Conservation (phyloP, 805 yeast species). For the Pichia nakasei region DNA sequence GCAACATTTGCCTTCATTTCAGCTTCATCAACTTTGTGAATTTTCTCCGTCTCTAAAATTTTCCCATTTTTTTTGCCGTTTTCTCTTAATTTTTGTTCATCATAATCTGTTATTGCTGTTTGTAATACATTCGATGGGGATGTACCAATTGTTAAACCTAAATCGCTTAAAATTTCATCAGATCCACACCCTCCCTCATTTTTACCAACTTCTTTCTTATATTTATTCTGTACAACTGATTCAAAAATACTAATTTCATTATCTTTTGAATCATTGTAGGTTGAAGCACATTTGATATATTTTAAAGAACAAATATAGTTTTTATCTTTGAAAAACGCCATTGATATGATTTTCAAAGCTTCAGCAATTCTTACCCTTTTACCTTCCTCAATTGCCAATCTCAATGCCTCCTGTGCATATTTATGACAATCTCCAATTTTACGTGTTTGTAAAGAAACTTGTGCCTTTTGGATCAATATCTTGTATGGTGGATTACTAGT, state of each 20-base stretch:
- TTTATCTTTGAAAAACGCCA: slow-evolving; percentile 38
- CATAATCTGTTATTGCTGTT: too few species aligned
- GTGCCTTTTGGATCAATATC: slow-evolving; percentile 42
- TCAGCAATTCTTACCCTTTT: slow-evolving; percentile 38
- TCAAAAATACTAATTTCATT: slow-evolving; percentile 41
- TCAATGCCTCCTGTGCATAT: slow-evolving; percentile 35
- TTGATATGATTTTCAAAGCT: slow-evolving; percentile 41
- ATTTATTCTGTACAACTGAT: slow-evolving; percentile 28
- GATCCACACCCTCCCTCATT: slow-evolving; percentile 6
- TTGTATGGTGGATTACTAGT: slow-evolving; percentile 37
- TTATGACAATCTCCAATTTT: slow-evolving; percentile 40
- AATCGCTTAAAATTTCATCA: too few species aligned
- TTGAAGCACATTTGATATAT: slow-evolving; percentile 34
- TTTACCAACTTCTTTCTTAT: slow-evolving; percentile 29
- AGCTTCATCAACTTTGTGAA: not conserved
- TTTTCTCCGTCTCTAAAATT: too few species aligned
- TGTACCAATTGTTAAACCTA: too few species aligned
- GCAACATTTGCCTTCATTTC: slow-evolving; percentile 8
- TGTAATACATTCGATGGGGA: too few species aligned
- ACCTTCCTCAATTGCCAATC: slow-evolving; percentile 37
- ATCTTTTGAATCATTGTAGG: slow-evolving; percentile 33
- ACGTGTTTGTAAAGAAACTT: slow-evolving; percentile 37
- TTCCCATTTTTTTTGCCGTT: too few species aligned
- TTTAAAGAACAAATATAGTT: slow-evolving; percentile 32
- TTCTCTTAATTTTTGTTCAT: too few species aligned